Evolutionary conservation across 2,329 filamentous ascomycete species (phyloP), one percentile per base, ranked within the genome.

Genomic region (Exophiala sideris): DNA sequence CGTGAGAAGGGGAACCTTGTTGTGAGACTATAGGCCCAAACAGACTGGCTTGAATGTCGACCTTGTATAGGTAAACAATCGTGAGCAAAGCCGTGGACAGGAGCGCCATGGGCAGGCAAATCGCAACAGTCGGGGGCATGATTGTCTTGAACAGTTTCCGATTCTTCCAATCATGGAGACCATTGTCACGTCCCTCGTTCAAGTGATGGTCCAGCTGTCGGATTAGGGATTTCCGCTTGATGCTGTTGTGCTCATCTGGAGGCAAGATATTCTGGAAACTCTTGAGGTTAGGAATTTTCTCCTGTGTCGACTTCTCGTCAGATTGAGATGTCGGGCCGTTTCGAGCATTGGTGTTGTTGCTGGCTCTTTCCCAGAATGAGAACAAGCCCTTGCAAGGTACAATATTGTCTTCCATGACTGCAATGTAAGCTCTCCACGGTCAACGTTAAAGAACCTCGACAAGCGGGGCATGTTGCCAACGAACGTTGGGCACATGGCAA

Each of bases 31-130:
- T 10, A 9, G 24, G 14, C 6, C 21, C 21, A 35, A 52, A 49
- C 14, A 50, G 3, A 35, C 32, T 47, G 7, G 20, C 24, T n/a
- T 42, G 33, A 16, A 38, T 45, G 2, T 42, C 16, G 33, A 60
- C 29, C 18, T 24, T 29, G 50, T 56, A 56, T 21, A 49, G 38
- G 42, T 48, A 58, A 2, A 58, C 48, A 33, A 58, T 36, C 5
- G 18, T 47, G 10, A 60, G 42, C 5, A 58, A 35, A 18, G 35
- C 45, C 24, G 34, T 48, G 12, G 56, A 45, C 3, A 60, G 47
- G 11, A 56, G 52, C 6, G 48, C 40, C 33, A 60, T 50, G 16
- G 58, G 58, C 9, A 58, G 20, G 35, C 41, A 54, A 29, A 60
- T 50, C 16, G 49, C 40, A 5, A 50, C 14, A 12, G 56, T 38